A percentile compares a stretch with the other conserved stretches of the same genome.
Conservation (phyloP, 2,329 filamentous ascomycete species). For the Aspergillaceae sp. region DNA sequence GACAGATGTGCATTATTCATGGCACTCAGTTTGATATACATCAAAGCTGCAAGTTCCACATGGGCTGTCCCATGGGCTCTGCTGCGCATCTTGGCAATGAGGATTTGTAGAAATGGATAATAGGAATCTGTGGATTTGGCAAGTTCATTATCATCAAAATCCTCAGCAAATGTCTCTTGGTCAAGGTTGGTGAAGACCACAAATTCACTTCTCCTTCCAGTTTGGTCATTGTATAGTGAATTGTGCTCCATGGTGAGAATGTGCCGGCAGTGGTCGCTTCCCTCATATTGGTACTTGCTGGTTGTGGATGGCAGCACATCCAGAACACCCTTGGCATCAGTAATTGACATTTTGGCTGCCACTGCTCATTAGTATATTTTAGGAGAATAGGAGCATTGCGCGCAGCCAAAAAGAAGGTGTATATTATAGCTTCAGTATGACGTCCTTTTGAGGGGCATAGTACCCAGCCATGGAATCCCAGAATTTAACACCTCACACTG, state of each 20-base stretch:
- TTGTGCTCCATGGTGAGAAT: neutral
- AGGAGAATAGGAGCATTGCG: too few relatives aligned
- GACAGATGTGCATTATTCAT: neutral
- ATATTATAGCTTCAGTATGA: too few relatives aligned
- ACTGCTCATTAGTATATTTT: too few relatives aligned
- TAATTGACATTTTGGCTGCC: too few relatives aligned
- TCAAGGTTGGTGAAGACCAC: neutral
- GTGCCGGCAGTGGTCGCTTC: neutral
- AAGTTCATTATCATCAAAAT: neutral
- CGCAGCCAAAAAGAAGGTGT: too few relatives aligned
- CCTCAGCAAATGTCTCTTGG: neutral
- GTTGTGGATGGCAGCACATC: neutral
- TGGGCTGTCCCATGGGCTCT: neutral
- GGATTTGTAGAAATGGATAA: neutral
- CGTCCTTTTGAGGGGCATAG: too few relatives aligned
- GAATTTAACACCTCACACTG: too few relatives aligned
- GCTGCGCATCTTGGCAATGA: neutral
- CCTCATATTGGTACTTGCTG: neutral
- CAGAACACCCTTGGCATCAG: too few relatives aligned
- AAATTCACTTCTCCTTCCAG: neutral
- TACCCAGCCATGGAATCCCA: too few relatives aligned
- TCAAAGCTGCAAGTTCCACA: neutral
- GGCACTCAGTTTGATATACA: neutral
- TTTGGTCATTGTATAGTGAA: neutral
- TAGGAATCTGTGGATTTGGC: neutral